These are phyloP conservation scores for Globisporangium ultimum DNA, from an alignment of 352 stramenopile genomes.

Conservation along the genomic window DNA sequence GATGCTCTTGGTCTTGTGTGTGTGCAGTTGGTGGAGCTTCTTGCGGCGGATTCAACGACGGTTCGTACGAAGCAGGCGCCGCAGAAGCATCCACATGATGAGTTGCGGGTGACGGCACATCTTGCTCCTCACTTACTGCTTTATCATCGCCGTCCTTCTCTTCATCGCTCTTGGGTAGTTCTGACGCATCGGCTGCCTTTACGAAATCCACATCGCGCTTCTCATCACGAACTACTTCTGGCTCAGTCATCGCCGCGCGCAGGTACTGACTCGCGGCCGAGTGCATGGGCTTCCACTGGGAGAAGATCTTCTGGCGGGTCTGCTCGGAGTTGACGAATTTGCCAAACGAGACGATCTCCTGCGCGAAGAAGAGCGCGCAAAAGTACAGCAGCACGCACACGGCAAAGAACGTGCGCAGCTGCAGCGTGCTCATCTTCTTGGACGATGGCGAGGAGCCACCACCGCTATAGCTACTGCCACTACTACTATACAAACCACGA, in stretches of 20 bases:
- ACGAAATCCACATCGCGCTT: background rate
- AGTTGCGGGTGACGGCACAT: background rate
- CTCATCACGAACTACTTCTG: background rate
- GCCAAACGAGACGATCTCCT: constrained; percentile 15
- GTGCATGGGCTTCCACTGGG: constrained; percentile 15
- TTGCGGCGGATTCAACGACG: no score
- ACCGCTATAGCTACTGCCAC: background rate
- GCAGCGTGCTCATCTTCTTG: constrained; percentile 16
- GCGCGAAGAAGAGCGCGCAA: constrained; percentile 12
- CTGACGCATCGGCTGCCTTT: background rate
- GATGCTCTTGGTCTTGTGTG: background rate
- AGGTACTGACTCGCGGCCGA: constrained; percentile 17
- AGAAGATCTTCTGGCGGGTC: constrained; percentile 15
- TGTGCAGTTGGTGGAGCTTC: no score
- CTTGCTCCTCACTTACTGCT: background rate
- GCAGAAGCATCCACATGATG: no score
- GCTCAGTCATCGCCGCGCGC: background rate
- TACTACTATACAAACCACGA: constrained; percentile 1
- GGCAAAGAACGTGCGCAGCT: constrained; percentile 16
- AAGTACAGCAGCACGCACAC: constrained; percentile 19
- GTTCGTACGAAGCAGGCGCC: no score
- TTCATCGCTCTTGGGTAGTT: background rate
- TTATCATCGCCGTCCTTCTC: background rate
- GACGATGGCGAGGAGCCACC: background rate
- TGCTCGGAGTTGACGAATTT: constrained; percentile 13